These are phyloP conservation scores for Diplosphaera chodatii DNA, from an alignment of 139 green algal genomes.

Conservation along the genomic window DNA sequence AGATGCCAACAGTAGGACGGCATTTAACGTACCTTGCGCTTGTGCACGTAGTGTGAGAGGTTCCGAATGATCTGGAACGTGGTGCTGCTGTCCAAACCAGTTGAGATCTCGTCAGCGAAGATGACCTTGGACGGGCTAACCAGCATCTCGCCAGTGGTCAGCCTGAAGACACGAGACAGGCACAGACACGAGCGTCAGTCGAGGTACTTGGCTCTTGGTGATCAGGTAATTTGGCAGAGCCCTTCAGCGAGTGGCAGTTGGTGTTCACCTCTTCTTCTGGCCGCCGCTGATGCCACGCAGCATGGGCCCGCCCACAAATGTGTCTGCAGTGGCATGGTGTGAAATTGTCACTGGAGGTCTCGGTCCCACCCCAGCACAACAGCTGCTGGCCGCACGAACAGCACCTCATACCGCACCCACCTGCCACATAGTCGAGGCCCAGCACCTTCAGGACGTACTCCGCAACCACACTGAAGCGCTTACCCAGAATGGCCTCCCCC, in stretches of 20 bases:
- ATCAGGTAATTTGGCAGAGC: too few species aligned
- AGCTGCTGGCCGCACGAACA: too few species aligned
- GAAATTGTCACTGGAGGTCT: too few species aligned
- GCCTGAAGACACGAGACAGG: too few species aligned
- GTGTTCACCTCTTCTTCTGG: slow-evolving; percentile 70
- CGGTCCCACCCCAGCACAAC: too few species aligned
- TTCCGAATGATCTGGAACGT: background rate
- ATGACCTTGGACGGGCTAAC: slow-evolving; percentile 34
- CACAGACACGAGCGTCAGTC: too few species aligned
- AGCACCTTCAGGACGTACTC: slow-evolving; percentile 11
- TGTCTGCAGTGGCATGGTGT: too few species aligned
- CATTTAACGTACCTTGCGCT: background rate
- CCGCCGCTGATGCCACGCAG: slow-evolving; percentile 68
- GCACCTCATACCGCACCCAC: too few species aligned
- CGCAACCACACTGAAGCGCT: slow-evolving; percentile 4
- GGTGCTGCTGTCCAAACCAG: slow-evolving; percentile 7
- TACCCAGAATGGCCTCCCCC: background rate
- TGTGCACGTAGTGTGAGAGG: background rate
- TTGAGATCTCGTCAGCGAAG: slow-evolving; percentile 61
- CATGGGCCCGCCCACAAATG: slow-evolving; percentile 62
- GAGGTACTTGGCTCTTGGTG: too few species aligned
- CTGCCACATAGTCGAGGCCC: slow-evolving; percentile 6
- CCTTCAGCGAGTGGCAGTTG: too few species aligned
- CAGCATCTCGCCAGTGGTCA: slow-evolving; percentile 64
- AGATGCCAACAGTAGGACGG: too few species aligned